These are phyloP conservation scores for Vicia faba DNA, from an alignment of 306 rosid genomes.

Conservation along the genomic window DNA sequence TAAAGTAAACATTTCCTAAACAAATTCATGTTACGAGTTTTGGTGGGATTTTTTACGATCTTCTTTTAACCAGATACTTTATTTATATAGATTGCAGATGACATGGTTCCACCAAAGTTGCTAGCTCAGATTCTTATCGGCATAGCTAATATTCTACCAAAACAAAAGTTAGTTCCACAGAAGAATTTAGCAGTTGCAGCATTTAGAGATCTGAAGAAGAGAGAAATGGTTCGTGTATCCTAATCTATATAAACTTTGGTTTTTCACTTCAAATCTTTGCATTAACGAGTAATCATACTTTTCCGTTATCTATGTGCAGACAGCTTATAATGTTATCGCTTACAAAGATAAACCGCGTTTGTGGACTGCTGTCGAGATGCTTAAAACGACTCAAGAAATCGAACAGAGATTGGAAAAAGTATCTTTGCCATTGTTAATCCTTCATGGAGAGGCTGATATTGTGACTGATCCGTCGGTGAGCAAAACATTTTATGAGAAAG, in stretches of 20 bases:
- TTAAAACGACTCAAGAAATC: constrained; percentile 80
- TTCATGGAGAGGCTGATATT: constrained; percentile 86
- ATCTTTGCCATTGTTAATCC: constrained; percentile 73
- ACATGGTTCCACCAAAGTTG: constrained; percentile 79
- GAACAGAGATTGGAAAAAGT: constrained; percentile 70
- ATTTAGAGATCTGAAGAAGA: constrained; percentile 71
- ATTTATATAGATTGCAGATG: constrained; percentile 81
- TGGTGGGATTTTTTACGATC: constrained; percentile 11
- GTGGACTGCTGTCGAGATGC: constrained; percentile 79
- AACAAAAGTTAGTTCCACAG: constrained; percentile 81
- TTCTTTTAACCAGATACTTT: constrained; percentile 33
- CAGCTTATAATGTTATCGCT: constrained; percentile 75
- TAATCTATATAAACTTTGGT: not conserved
- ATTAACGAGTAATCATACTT: not conserved
- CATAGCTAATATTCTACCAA: constrained; percentile 73
- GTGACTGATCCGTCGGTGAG: constrained; percentile 95
- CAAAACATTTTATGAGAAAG: constrained; percentile 73
- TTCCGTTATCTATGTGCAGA: constrained; percentile 50
- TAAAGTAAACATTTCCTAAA: constrained; percentile 56
- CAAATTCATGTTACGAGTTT: constrained; percentile 22
- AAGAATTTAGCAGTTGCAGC: constrained; percentile 90
- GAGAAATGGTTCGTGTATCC: constrained; percentile 61
- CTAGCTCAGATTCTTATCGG: constrained; percentile 63
- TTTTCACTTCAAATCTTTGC: not conserved
- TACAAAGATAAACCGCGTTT: constrained; percentile 91